These are phyloP conservation scores for Strigomonas galati DNA, from an alignment of 208 protist genomes.

Conservation along the genomic window DNA sequence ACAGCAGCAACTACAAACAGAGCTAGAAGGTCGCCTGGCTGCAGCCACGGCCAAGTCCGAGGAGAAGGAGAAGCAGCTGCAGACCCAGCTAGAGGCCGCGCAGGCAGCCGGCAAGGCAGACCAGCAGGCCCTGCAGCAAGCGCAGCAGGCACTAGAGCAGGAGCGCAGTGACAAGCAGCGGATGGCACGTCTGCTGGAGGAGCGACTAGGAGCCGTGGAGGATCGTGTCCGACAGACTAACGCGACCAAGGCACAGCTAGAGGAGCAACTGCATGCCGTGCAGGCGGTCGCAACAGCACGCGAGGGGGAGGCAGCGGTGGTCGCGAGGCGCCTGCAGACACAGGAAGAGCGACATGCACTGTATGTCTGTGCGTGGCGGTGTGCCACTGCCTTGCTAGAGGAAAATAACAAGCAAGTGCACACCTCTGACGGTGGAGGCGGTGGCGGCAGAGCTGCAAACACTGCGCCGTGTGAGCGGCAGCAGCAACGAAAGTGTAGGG, in stretches of 20 bases:
- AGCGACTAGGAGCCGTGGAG: too few relatives aligned
- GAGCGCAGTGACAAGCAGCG: background rate
- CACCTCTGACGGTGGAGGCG: too few relatives aligned
- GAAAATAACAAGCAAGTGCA: too few relatives aligned
- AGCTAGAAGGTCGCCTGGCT: background rate
- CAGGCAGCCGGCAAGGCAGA: background rate
- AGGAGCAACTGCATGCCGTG: conserved; percentile 17
- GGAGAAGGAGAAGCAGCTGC: conserved; percentile 7
- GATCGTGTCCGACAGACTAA: too few relatives aligned
- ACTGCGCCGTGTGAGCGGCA: too few relatives aligned
- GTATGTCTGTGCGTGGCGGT: too few relatives aligned
- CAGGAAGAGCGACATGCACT: too few relatives aligned
- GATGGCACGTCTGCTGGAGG: too few relatives aligned
- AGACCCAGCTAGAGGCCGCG: background rate
- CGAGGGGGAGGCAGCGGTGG: conserved; percentile 1
- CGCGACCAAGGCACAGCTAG: conserved; percentile 1
- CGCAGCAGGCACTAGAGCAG: background rate
- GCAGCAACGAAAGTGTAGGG: too few relatives aligned
- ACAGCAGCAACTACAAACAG: background rate
- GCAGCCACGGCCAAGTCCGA: conserved; percentile 1
- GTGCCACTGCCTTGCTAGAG: too few relatives aligned
- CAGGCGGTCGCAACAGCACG: conserved; percentile 6
- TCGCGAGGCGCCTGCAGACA: background rate
- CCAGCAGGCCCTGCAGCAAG: background rate
- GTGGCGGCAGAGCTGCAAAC: too few relatives aligned